Base-by-base conservation (phyloP, 1,284 basidiomycete genomes). In the Marasmius sp. region DNA sequence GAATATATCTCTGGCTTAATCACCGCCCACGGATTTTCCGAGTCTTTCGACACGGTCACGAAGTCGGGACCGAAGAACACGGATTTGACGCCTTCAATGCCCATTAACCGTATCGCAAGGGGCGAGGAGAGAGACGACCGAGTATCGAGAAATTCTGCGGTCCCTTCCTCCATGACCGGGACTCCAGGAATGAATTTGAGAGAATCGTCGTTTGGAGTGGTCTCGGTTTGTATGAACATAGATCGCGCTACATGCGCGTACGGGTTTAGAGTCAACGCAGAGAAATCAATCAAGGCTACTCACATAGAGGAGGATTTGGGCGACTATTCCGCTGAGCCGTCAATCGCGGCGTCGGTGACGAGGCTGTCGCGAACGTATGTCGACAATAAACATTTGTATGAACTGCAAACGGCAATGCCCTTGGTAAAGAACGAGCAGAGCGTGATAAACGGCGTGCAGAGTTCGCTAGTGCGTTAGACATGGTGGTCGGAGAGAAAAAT, bases 1-100 rank as follows among this genome's bases (percentile, higher is more conserved):
- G 94, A 93, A 75, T 98, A 99, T 57, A 99, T 89, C 77, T 99
- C 97, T n/a, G 97, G 97, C 75, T 99, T 99, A 67, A 99, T 79
- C 37, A 97, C 86, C 3, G 91, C 79, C 97, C 97, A 99, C 9
- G 86, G 77, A 67, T 89, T 87, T 68, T 92, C 93, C 43, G 90
- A 82, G 72, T 95, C 92, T 77, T 98, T 99, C 54, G 92, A 93
- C 57, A 99, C 93, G 0, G 96, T 97, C 70, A 99, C 94, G 72
- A 99, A 99, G 77, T 99, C 97, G 2, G 97, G 97, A 0, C 97
- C 97, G 73, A 93, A 99, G 75, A 98, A 98, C 43, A 99, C 87
- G 58, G 85, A 84, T 34, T 85, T 86, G 62, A 99, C 90, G 56
- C 97, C 97, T 58, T 97, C 91, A 61, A 99, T 87, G 62, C 92